Evolutionary conservation across 768 basidiomycete species (phyloP).

Genomic region (Lactarius tabidus): DNA sequence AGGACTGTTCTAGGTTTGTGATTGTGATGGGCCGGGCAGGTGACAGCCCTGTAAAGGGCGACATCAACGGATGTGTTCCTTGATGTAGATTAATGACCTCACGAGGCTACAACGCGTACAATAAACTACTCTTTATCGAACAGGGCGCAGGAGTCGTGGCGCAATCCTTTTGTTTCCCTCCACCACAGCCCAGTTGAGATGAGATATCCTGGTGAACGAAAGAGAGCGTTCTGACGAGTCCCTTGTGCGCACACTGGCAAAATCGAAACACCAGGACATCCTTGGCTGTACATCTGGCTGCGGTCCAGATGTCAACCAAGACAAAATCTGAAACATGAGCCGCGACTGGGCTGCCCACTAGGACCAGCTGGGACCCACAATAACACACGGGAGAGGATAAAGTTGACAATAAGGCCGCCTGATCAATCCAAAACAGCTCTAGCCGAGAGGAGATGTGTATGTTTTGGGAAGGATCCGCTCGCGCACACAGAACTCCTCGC

Average conservation of each 20-base stretch:
- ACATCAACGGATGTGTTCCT: neutral
- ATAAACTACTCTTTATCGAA: neutral
- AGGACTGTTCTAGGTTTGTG: neutral
- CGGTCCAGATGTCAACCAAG: neutral
- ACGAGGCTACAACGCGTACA: neutral
- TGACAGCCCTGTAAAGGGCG: neutral
- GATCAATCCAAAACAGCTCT: neutral
- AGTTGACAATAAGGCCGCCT: neutral
- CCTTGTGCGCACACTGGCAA: neutral
- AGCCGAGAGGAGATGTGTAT: neutral
- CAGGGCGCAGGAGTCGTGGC: neutral
- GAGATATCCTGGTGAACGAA: too few species aligned
- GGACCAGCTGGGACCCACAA: conserved; percentile 1
- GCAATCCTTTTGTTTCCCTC: neutral
- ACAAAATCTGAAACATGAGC: neutral
- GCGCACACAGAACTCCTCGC: neutral
- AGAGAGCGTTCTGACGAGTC: neutral
- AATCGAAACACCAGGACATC: neutral
- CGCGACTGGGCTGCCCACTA: neutral
- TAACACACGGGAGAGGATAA: neutral
- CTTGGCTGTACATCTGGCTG: neutral
- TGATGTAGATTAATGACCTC: neutral
- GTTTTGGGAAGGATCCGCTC: neutral
- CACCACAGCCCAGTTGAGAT: neutral
- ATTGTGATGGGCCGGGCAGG: neutral